phyloP scores from a whole-genome alignment of 1,284 basidiomycete genomes.

The Ustanciosporium gigantosporum region DNA sequence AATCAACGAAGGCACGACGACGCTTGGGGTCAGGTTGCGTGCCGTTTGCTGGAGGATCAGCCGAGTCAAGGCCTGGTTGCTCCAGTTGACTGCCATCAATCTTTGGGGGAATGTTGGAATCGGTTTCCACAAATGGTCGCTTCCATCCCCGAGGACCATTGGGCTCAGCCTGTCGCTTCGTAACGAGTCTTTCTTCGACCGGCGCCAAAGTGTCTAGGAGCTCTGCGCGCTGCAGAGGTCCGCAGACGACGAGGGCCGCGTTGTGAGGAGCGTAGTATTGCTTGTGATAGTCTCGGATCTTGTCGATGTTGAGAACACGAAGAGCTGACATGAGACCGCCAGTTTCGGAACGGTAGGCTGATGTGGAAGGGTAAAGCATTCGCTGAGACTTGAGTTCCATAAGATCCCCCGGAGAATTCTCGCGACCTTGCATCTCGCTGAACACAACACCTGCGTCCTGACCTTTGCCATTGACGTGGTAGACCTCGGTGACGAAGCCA shows the following conservation, averaged over 20 bases:
- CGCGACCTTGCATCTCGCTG: conserved; percentile 85
- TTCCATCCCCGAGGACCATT: conserved; percentile 81
- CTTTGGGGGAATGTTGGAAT: conserved; percentile 70
- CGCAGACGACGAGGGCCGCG: conserved; percentile 78
- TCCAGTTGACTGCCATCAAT: conserved; percentile 48
- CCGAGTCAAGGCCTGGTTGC: conserved; percentile 43
- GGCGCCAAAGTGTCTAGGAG: conserved; percentile 69
- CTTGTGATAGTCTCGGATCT: conserved; percentile 79
- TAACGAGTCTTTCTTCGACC: conserved; percentile 51
- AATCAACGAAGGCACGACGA: conserved; percentile 74
- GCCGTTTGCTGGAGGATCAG: conserved; percentile 39
- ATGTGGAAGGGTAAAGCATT: conserved; percentile 76
- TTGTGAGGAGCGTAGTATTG: conserved; percentile 96
- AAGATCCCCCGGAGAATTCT: conserved; percentile 87
- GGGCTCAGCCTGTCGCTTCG: conserved; percentile 63
- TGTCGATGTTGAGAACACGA: conserved; percentile 85
- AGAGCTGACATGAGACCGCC: conserved; percentile 93
- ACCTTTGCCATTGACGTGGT: conserved; percentile 83
- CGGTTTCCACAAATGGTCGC: conserved; percentile 89
- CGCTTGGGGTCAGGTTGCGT: conserved; percentile 35
- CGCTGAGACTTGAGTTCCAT: conserved; percentile 73
- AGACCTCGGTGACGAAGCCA: conserved; percentile 82
- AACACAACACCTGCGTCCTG: conserved; percentile 93
- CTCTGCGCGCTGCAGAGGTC: conserved; percentile 70
- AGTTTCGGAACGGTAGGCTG: conserved; percentile 93